Evolutionary conservation across 2,329 filamentous ascomycete genomes (phyloP), one percentile per base, ranked within the genome.

Genomic region (Diaporthe australafricana): DNA sequence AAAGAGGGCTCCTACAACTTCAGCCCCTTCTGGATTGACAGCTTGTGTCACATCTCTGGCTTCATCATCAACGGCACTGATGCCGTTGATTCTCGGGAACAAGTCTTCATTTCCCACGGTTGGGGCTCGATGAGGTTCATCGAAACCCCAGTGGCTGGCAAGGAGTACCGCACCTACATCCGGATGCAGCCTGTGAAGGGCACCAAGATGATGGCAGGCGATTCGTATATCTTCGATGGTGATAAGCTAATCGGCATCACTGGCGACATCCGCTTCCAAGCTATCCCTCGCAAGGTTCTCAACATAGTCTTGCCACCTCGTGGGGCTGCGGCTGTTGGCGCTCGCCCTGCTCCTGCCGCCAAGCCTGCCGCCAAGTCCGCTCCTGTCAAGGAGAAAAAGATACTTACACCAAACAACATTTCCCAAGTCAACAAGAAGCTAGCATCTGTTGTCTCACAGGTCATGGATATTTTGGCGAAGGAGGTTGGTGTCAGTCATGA

Each of bases 261-360:
- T 42, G 83, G 85, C 66, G 89, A 91, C 63, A 85, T 93, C 75
- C 90, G 90, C 81, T 93, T 93, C 84, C 88, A 90, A 79, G 86
- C 88, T 75, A 91, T 92, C 68, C 90, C 91, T 45, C 90, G 91
- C 76, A 88, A 88, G 76, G 85, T 91, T 30, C 84, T 93, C 73
- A 91, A 92, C 83, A 87, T 90, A 76, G 87, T 93, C 79, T 83
- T 93, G 74, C 91, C 91, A 69, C 90, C 90, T 1, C 84, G 86
- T 35, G 88, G 88, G 57, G 80, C 82, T 27, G 80, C 82, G 52
- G 78, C 80, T 40, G 77, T 79, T 4, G 76, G 80, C 12, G 71
- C 80, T 17, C 73, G 75, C 16, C 80, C 80, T 75, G 74, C 77
- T 25, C 73, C 78, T 0, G 71, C 80, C 35, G 74, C 79, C 56